Conservation (phyloP, 495 filamentous ascomycete species). For the Hyaloscypha bicolor region DNA sequence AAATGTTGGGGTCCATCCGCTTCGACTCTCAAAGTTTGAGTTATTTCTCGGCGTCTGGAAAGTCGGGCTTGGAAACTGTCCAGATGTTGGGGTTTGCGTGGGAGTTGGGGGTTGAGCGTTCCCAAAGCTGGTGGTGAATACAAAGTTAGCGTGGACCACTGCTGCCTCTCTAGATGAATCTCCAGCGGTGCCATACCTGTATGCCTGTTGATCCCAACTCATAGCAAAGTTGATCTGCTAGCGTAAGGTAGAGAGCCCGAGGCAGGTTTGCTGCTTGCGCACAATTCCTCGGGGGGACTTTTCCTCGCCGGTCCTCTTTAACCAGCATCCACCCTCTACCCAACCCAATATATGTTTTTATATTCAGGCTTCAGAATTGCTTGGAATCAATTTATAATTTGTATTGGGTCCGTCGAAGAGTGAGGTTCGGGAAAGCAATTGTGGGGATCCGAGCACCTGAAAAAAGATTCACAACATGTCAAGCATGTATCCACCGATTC, state of each 20-base stretch:
- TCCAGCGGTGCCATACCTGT: conserved; percentile 59
- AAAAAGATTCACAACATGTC: neutral
- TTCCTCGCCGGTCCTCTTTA: conserved; percentile 8
- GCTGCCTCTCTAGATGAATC: neutral
- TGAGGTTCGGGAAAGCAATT: neutral
- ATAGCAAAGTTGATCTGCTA: conserved; percentile 53
- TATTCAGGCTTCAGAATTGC: neutral
- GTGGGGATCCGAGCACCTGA: neutral
- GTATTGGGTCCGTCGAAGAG: conserved; percentile 1
- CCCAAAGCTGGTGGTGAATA: conserved; percentile 65
- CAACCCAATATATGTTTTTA: neutral
- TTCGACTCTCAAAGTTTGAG: conserved; percentile 48
- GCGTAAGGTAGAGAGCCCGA: conserved; percentile 18
- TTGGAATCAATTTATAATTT: neutral
- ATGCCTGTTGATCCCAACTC: conserved; percentile 74
- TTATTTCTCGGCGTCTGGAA: conserved; percentile 68
- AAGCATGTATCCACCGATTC: neutral
- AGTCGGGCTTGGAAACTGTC: conserved; percentile 60
- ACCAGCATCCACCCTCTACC: conserved; percentile 22
- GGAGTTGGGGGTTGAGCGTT: conserved; percentile 63
- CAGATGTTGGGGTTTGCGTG: conserved; percentile 70
- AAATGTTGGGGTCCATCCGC: conserved; percentile 56
- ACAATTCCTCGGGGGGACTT: conserved; percentile 10
- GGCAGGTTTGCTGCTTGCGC: conserved; percentile 26
- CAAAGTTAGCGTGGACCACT: conserved; percentile 13